phyloP scores from a whole-genome alignment of 1,284 basidiomycete species.

The Inonotus obliquus region DNA sequence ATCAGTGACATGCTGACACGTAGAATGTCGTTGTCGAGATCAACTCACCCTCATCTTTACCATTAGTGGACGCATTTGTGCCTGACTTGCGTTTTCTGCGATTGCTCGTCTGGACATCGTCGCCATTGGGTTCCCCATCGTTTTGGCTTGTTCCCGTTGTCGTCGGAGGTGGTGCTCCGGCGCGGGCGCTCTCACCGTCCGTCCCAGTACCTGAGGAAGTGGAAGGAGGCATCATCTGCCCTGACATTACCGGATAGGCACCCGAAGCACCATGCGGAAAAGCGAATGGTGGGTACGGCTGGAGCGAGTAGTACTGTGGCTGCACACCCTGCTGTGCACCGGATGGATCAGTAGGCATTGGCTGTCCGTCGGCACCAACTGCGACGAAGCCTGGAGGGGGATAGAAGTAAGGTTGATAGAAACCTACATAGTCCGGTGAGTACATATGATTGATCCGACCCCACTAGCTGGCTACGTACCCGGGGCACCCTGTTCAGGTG shows the following conservation, averaged over 20 bases:
- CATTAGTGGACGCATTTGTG: not conserved
- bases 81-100: conserved; percentile 9
- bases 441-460: not conserved
- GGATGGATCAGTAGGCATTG: conserved; percentile 12
- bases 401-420: conserved; percentile 18
- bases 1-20: not conserved
- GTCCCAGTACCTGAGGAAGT: conserved; percentile 3
- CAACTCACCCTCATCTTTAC: conserved; percentile 4
- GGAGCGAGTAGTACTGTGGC: conserved; percentile 15
- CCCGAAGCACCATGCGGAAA: conserved; percentile 9
- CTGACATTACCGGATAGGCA: conserved; percentile 10
- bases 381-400: conserved; percentile 17
- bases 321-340: conserved; percentile 14
- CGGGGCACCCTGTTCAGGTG: conserved; percentile 6
- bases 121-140: not conserved
- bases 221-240: conserved; percentile 9
- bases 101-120: not conserved
- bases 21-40: not conserved
- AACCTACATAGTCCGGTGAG: conserved; percentile 1
- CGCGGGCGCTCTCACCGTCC: not conserved
- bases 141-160: conserved; percentile 1
- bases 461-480: not conserved
- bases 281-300: conserved; percentile 15
- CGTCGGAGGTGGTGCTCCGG: conserved; percentile 2
- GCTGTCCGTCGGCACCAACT: conserved; percentile 18